A percentile compares a stretch with the other conserved stretches of the same genome.
Conservation (phyloP, 73 alveolate species). For the Breviolum minutum region DNA sequence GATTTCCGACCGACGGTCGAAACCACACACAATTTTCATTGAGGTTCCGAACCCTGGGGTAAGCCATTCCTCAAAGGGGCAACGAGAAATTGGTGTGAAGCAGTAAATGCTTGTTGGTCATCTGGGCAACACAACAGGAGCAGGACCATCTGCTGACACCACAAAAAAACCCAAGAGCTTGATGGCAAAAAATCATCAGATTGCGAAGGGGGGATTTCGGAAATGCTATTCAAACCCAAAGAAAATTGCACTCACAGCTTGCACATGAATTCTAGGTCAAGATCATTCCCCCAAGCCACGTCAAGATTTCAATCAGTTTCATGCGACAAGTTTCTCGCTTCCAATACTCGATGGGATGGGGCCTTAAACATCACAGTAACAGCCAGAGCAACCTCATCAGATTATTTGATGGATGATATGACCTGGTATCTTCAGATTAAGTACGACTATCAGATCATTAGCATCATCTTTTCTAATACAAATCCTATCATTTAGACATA, state of each 20-base stretch:
- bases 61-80: neutral
- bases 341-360: slow-evolving; percentile 59
- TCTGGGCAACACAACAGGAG: neutral
- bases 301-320: neutral
- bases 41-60: neutral
- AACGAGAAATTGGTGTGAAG: neutral
- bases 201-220: too few species aligned
- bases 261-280: too few species aligned
- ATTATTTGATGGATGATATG: too few species aligned
- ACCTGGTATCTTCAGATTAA: too few species aligned
- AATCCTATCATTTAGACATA: neutral
- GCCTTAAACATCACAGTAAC: neutral
- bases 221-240: too few species aligned
- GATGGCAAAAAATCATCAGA: neutral
- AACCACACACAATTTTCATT: neutral
- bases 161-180: too few species aligned
- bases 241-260: too few species aligned
- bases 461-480: neutral
- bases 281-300: too few species aligned
- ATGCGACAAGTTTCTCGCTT: neutral
- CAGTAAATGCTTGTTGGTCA: neutral
- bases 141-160: neutral
- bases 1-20: neutral
- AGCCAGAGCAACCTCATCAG: neutral
- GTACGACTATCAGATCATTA: too few species aligned